Conservation (phyloP, 78 protist genomes). For the slime mould (Dictyostelium discoideum) region dicty_2.7 NC_007090.3:2621501-2622000, state of each 20-base stretch:
- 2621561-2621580: slow-evolving; percentile 76
- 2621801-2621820: slow-evolving; percentile 88
- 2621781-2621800: slow-evolving; percentile 83
- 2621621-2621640: slow-evolving; percentile 96
- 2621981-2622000: neutral
- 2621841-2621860: slow-evolving; percentile 85
- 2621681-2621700: slow-evolving; percentile 88
- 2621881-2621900: slow-evolving; percentile 89
- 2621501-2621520: neutral
- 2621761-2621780: slow-evolving; percentile 87
- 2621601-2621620: slow-evolving; percentile 96
- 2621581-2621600: slow-evolving; percentile 83
- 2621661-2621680: slow-evolving; percentile 87
- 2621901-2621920: slow-evolving; percentile 30
- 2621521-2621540: neutral
- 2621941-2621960: neutral
- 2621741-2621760: slow-evolving; percentile 96
- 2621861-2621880: slow-evolving; percentile 84
- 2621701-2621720: slow-evolving; percentile 87
- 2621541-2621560: neutral
- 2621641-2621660: slow-evolving; percentile 89
- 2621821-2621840: slow-evolving; percentile 91
- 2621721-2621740: slow-evolving; percentile 97
- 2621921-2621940: neutral
- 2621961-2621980: neutral